Percentiles rank a stretch among this genome's conserved stretches.
Conservation (phyloP, 345 rosid species). For the Brassica juncea region DNA sequence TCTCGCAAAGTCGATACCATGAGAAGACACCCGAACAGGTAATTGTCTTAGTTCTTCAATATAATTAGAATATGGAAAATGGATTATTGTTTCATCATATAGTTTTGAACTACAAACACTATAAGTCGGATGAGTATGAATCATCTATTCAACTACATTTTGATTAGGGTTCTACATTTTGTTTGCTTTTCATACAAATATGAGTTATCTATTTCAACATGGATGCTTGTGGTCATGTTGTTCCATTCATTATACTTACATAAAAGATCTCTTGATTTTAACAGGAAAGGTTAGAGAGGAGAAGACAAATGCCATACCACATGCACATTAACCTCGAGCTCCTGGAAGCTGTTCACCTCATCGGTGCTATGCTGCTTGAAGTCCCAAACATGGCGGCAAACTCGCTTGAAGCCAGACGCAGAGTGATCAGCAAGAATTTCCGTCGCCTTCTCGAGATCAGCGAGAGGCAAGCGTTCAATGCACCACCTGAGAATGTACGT, state of each 20-base stretch:
- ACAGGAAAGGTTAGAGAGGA: slow-evolving; percentile 90
- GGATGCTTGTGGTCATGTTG: slow-evolving; percentile 4
- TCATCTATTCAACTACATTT: too few relatives aligned
- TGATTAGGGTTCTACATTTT: neutral
- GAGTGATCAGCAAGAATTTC: slow-evolving; percentile 82
- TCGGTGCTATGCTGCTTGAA: slow-evolving; percentile 93
- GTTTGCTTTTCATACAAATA: neutral
- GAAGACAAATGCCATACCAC: slow-evolving; percentile 96
- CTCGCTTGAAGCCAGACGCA: slow-evolving; percentile 61
- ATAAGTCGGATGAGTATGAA: neutral
- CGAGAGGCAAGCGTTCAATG: slow-evolving; percentile 80
- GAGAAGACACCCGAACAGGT: slow-evolving; percentile 99
- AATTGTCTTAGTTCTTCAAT: neutral
- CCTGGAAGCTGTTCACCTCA: slow-evolving; percentile 85
- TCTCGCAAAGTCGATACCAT: slow-evolving; percentile 85
- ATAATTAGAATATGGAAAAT: neutral
- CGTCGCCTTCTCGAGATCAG: slow-evolving; percentile 76
- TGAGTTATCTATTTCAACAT: neutral
- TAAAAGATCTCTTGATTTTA: neutral
- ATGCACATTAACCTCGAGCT: slow-evolving; percentile 98
- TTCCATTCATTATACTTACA: neutral
- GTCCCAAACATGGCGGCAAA: slow-evolving; percentile 92
- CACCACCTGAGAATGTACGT: slow-evolving; percentile 83
- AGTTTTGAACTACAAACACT: neutral
- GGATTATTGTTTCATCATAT: neutral